These are phyloP conservation scores for Mucor irregularis DNA, from an alignment of 371 early-diverging fungal species.

Conservation along the genomic window DNA sequence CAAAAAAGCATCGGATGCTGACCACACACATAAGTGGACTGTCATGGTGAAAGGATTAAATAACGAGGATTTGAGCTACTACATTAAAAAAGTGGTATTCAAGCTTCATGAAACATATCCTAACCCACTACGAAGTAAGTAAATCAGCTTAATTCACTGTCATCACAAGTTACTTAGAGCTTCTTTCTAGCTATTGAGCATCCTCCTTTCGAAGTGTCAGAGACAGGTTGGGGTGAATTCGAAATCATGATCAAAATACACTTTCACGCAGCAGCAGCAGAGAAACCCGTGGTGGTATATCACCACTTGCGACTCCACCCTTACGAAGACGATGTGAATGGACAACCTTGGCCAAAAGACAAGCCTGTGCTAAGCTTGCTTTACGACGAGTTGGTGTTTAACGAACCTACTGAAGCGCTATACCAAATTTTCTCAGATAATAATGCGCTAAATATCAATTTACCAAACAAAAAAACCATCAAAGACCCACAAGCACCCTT, in stretches of 20 bases:
- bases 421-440: constrained; percentile 67
- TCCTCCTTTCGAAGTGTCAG: constrained; percentile 91
- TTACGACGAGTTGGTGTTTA: constrained; percentile 88
- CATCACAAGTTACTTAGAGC: background rate
- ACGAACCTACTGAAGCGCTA: constrained; percentile 85
- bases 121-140: constrained; percentile 76
- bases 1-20: constrained; percentile 64
- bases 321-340: constrained; percentile 66
- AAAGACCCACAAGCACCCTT: constrained; percentile 35
- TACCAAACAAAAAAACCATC: constrained; percentile 39
- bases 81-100: constrained; percentile 89
- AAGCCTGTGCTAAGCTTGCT: constrained; percentile 75
- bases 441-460: constrained; percentile 38
- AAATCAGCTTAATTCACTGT: background rate
- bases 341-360: constrained; percentile 70
- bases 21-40: constrained; percentile 86
- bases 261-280: constrained; percentile 74
- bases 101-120: constrained; percentile 96
- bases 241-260: constrained; percentile 92
- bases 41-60: constrained; percentile 86
- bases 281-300: constrained; percentile 81
- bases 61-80: constrained; percentile 83
- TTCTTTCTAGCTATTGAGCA: constrained; percentile 63
- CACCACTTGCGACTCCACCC: constrained; percentile 86
- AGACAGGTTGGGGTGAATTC: constrained; percentile 99